Percentiles rank a stretch among this genome's conserved stretches.
phyloP scores from a whole-genome alignment of 1,284 basidiomycete genomes.

The Pseudomicrostroma phylloplanum region DNA sequence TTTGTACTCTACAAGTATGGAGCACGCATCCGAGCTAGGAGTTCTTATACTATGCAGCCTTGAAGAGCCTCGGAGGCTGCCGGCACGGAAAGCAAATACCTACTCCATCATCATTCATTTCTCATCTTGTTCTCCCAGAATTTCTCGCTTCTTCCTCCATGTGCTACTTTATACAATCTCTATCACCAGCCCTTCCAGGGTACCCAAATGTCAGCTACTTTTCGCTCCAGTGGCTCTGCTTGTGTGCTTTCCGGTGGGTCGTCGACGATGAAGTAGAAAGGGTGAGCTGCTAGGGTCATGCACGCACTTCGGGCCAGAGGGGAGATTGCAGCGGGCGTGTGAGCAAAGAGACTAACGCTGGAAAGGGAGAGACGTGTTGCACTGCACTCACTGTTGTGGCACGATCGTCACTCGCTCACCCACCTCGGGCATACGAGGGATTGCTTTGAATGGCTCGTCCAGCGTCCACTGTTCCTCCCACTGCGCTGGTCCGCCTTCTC shows the following conservation, averaged over 20 bases:
- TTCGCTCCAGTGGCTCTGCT: constrained; percentile 33
- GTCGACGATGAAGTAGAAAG: constrained; percentile 77
- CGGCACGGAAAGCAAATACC: no score
- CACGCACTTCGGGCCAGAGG: constrained; percentile 54
- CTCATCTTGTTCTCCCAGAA: no score
- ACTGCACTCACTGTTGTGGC: constrained; percentile 47
- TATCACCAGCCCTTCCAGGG: constrained; percentile 79
- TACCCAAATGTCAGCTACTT: constrained; percentile 77
- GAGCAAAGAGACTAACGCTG: neutral
- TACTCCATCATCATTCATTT: no score
- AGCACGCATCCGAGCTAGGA: constrained; percentile 14
- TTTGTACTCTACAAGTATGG: constrained; percentile 21
- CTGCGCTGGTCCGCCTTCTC: neutral
- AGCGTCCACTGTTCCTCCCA: constrained; percentile 4
- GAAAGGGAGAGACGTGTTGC: neutral
- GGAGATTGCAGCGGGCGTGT: no score
- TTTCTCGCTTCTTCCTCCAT: no score
- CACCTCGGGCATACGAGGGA: neutral
- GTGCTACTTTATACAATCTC: no score
- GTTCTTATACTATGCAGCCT: constrained; percentile 17
- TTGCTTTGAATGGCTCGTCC: neutral
- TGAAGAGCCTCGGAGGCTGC: no score
- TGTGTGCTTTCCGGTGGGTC: constrained; percentile 38
- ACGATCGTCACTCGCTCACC: constrained; percentile 48
- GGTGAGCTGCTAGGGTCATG: constrained; percentile 66